Evolutionary conservation across 768 basidiomycete species (phyloP).

Genomic region (Clavaria fumosa): DNA sequence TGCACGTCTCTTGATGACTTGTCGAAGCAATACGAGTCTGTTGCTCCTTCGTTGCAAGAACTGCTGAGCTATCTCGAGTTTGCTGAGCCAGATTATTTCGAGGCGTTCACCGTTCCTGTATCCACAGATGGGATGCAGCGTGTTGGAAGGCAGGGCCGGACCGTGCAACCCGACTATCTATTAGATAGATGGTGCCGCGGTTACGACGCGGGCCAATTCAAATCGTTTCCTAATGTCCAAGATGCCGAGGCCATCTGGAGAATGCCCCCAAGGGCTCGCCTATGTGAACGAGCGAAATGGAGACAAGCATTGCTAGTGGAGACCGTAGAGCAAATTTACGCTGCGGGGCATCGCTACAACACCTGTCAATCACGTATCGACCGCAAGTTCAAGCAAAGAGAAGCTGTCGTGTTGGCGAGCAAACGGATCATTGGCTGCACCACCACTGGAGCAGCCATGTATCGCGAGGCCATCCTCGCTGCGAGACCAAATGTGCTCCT

Average conservation of each 20-base stretch:
- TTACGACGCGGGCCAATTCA: constrained; percentile 28
- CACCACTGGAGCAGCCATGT: constrained; percentile 56
- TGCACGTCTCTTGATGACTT: constrained; percentile 13
- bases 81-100: constrained; percentile 28
- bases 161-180: constrained; percentile 25
- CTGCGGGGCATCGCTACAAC: constrained; percentile 25
- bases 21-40: constrained; percentile 18
- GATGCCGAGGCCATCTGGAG: constrained; percentile 21
- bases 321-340: constrained; percentile 20
- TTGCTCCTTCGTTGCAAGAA: constrained; percentile 13
- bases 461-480: constrained; percentile 28
- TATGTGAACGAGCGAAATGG: constrained; percentile 20
- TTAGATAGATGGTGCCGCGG: constrained; percentile 33
- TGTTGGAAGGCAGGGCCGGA: constrained; percentile 26
- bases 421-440: constrained; percentile 54
- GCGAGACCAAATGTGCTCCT: constrained; percentile 37
- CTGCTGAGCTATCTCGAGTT: constrained; percentile 37
- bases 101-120: constrained; percentile 30
- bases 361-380: constrained; percentile 20
- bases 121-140: constrained; percentile 28
- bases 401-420: constrained; percentile 19
- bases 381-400: constrained; percentile 22
- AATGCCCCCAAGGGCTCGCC: constrained; percentile 18
- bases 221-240: constrained; percentile 12
- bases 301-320: constrained; percentile 20